A percentile compares a stretch with the other conserved stretches of the same genome.
phyloP scores from a whole-genome alignment of 179 eudicot species.

The Beta lomatogona region DNA sequence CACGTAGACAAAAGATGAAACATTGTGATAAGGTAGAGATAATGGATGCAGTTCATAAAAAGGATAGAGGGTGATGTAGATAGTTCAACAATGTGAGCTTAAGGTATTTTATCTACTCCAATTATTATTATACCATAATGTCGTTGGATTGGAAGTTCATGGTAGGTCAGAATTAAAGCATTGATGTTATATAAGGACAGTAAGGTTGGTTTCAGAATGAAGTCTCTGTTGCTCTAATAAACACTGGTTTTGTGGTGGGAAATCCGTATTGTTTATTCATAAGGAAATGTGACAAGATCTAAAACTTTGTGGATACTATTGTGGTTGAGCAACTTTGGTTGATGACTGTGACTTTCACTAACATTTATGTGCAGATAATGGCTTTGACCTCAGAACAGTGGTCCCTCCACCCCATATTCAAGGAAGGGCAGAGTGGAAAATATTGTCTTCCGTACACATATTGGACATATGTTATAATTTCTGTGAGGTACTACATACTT shows the following conservation, averaged over 20 bases:
- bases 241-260: slow-evolving; percentile 14
- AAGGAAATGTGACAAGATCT: background rate
- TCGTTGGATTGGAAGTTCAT: background rate
- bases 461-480: background rate
- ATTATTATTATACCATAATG: background rate
- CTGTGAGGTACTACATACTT: background rate
- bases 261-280: slow-evolving; percentile 15
- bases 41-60: slow-evolving; percentile 16
- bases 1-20: background rate
- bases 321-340: slow-evolving; percentile 19
- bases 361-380: background rate
- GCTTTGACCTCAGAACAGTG: slow-evolving; percentile 4
- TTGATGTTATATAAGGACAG: background rate
- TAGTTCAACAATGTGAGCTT: slow-evolving; percentile 23
- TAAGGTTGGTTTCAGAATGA: slow-evolving; percentile 9
- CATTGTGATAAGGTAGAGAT: slow-evolving; percentile 10
- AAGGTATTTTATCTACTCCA: background rate
- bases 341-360: slow-evolving; percentile 26
- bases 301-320: slow-evolving; percentile 3
- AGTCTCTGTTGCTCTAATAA: slow-evolving; percentile 7
- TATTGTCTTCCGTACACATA: background rate
- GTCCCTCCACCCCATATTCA: background rate
- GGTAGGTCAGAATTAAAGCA: slow-evolving; percentile 8
- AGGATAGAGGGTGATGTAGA: slow-evolving; percentile 21
- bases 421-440: background rate